These are phyloP conservation scores for Botrytis fragariae DNA, from an alignment of 2,329 filamentous ascomycete species.

Conservation along the genomic window DNA sequence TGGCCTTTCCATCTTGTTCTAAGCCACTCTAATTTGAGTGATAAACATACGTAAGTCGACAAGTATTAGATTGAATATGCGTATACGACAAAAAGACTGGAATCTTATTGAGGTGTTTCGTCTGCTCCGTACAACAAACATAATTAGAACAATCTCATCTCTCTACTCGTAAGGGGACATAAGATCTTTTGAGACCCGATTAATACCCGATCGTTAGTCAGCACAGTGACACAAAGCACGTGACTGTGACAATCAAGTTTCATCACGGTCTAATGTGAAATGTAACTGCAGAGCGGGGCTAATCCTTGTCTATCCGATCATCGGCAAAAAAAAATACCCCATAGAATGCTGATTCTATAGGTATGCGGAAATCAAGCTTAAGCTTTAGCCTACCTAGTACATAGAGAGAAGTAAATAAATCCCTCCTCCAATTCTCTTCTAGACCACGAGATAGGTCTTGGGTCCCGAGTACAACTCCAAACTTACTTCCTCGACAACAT, in stretches of 20 bases:
- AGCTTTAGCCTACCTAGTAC: background rate
- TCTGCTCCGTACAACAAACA: background rate
- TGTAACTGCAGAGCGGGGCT: background rate
- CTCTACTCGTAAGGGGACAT: background rate
- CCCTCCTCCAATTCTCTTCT: background rate
- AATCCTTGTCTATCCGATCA: background rate
- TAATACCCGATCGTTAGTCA: background rate
- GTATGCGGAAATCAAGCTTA: constrained; percentile 1
- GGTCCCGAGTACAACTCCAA: background rate
- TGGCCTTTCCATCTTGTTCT: background rate
- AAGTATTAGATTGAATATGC: background rate
- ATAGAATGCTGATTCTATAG: background rate
- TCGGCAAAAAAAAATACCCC: background rate
- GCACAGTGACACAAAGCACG: background rate
- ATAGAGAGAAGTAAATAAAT: background rate
- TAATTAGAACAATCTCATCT: constrained; percentile 5
- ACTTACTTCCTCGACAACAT: background rate
- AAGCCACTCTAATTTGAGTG: background rate
- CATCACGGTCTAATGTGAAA: background rate
- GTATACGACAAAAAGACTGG: background rate
- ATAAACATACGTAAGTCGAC: background rate
- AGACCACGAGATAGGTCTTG: constrained; percentile 1
- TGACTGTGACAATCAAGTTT: background rate
- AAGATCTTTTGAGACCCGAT: background rate
- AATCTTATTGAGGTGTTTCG: background rate